Evolutionary conservation across 163 green algal species (phyloP), one percentile per base, ranked within the genome.

Genomic region (Prototheca wickerhamii): DNA sequence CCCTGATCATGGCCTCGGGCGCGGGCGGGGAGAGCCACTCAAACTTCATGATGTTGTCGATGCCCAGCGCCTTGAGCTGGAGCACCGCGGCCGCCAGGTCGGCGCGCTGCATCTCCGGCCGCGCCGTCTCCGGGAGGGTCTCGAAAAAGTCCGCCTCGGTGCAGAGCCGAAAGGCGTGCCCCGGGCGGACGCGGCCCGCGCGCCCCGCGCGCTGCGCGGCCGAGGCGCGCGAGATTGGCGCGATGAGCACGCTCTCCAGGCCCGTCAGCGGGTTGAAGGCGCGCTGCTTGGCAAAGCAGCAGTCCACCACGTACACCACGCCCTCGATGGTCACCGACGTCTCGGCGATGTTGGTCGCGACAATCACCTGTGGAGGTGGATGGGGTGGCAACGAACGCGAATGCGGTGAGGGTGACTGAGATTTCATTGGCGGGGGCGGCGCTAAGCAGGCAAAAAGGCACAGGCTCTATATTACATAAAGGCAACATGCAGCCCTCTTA

Each of bases 1-100:
- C 90, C 3, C 89, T 74, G 3, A 98, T 78, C 71, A 95, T 87
- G 58, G 87, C 79, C 46, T 96, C 91, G 43, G 87, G 60, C 0
- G 86, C 84, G 2, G 86, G 86, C 1, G 91, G 88, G 77, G 96
- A 90, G 85, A 97, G 95, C 82, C 96, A 98, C 59, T 90, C 86
- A 72, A 98, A 98, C 28, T 91, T 82, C 64, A 97, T 76, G 43
- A 98, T 80, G 82, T 97, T 92, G 60, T 97, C 86, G 17, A 98
- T 84, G 60, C 95, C 95, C 50, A 93, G 69, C 2, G 61, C 53
- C 71, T 89, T 89, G 26, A 86, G 76, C 70, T 81, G 85, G 71
- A 95, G 77, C 65, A 96, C 79, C 58, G 86, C 78, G 25, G 68
- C 61, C 1, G 75, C 68, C 51, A 97, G 80, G 67, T 96, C 85